phyloP scores from a whole-genome alignment of 2,329 filamentous ascomycete species.

The Pseudogymnoascus sp. region DNA sequence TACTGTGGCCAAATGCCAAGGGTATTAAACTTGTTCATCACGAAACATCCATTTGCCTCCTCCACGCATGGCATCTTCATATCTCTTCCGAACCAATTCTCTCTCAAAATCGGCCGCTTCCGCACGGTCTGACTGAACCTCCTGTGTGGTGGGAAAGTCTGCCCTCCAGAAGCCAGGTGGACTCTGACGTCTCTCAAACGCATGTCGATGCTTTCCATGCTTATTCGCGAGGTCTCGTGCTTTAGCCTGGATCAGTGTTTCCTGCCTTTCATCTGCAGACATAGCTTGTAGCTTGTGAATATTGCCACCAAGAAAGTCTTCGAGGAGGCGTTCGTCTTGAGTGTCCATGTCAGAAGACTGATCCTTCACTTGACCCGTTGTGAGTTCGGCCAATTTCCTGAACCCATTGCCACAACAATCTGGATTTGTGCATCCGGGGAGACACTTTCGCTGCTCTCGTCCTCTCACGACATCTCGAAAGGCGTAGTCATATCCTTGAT shows the following conservation, averaged over 20 bases:
- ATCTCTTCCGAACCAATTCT: slow-evolving; percentile 61
- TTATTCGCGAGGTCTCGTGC: slow-evolving; percentile 64
- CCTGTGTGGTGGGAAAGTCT: slow-evolving; percentile 85
- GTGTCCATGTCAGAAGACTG: slow-evolving; percentile 15
- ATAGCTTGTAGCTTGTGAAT: slow-evolving; percentile 54
- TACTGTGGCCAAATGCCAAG: slow-evolving; percentile 1
- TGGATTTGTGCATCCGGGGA: slow-evolving; percentile 53
- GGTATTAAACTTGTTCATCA: slow-evolving; percentile 49
- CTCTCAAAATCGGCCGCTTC: slow-evolving; percentile 57
- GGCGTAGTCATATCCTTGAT: slow-evolving; percentile 51
- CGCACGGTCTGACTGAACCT: slow-evolving; percentile 56
- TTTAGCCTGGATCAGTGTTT: slow-evolving; percentile 67
- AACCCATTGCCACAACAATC: slow-evolving; percentile 41
- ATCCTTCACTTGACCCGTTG: slow-evolving; percentile 17
- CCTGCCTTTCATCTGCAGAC: slow-evolving; percentile 50
- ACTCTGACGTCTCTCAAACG: slow-evolving; percentile 60
- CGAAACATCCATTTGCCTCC: slow-evolving; percentile 72
- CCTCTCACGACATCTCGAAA: slow-evolving; percentile 53
- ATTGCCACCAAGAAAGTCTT: slow-evolving; percentile 47
- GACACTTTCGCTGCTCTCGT: slow-evolving; percentile 48
- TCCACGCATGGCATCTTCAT: slow-evolving; percentile 71
- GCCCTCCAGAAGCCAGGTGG: slow-evolving; percentile 87
- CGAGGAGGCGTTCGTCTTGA: slow-evolving; percentile 43
- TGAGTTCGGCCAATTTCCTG: slow-evolving; percentile 24
- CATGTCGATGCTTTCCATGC: slow-evolving; percentile 69